phyloP scores from a whole-genome alignment of 116 monocot genomes.

The Dioscorea cayenensis region DNA sequence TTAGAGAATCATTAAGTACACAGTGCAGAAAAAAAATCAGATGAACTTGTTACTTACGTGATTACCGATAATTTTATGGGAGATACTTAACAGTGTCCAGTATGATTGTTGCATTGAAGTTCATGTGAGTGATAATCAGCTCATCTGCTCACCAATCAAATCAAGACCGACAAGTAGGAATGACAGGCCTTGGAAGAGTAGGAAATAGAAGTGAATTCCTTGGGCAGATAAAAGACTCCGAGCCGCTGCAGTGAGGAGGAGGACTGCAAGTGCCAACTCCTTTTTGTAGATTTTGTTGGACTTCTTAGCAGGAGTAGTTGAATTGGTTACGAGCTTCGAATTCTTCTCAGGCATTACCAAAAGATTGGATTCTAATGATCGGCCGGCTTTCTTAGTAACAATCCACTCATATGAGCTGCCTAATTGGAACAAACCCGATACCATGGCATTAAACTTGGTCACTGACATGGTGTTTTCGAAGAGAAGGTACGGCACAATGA shows the following conservation, averaged over 20 bases:
- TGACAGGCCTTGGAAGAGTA: conserved; percentile 80
- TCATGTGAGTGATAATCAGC: conserved; percentile 3
- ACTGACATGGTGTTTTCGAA: conserved; percentile 98
- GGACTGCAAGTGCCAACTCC: conserved; percentile 64
- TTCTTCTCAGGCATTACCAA: conserved; percentile 49
- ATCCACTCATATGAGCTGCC: conserved; percentile 91
- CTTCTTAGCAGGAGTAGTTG: conserved; percentile 28
- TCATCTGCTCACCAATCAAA: conserved; percentile 79
- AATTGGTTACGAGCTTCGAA: conserved; percentile 16
- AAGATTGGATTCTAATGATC: conserved; percentile 67
- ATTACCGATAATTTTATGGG: too few species aligned
- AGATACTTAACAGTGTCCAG: too few species aligned
- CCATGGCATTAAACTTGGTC: conserved; percentile 93
- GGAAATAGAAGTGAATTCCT: conserved; percentile 91
- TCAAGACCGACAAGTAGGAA: conserved; percentile 82
- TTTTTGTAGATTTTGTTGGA: conserved; percentile 76
- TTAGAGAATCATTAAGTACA: too few species aligned
- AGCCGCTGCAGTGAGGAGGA: conserved; percentile 65
- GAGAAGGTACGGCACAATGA: conserved; percentile 79
- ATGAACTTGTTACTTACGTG: too few species aligned
- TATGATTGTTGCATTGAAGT: not conserved
- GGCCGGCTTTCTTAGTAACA: conserved; percentile 82
- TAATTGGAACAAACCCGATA: conserved; percentile 72
- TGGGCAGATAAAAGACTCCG: conserved; percentile 75
- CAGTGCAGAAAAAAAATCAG: not conserved